phyloP scores from a whole-genome alignment of 1,284 basidiomycete species.

The Pholiota adiposa region DNA sequence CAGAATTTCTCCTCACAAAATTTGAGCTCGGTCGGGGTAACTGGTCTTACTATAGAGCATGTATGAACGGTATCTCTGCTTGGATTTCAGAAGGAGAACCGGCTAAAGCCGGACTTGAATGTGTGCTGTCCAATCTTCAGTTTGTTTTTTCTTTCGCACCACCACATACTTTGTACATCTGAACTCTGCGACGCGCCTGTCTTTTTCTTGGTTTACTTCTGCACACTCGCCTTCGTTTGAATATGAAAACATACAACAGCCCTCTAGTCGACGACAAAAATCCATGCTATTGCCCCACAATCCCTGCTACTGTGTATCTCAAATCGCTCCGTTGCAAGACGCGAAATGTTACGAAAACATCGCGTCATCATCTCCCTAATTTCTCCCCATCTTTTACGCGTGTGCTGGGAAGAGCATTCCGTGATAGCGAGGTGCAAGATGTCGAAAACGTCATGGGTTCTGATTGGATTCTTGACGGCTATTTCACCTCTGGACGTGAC shows the following conservation, averaged over 20 bases:
- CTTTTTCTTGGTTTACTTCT: background rate
- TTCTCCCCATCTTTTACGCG: conserved; percentile 36
- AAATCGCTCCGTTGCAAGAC: conserved; percentile 24
- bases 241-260: conserved; percentile 11
- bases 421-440: conserved; percentile 31
- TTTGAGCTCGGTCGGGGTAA: too few relatives aligned
- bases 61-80: too few relatives aligned
- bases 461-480: conserved; percentile 22
- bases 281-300: conserved; percentile 47
- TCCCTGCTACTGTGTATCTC: conserved; percentile 46
- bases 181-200: background rate
- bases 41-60: too few relatives aligned
- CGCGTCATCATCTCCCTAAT: background rate
- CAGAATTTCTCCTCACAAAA: too few relatives aligned
- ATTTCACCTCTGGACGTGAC: conserved; percentile 15
- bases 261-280: conserved; percentile 42
- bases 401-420: conserved; percentile 37
- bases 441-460: conserved; percentile 15
- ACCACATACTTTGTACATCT: background rate
- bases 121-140: background rate
- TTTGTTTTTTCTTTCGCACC: background rate
- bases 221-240: background rate
- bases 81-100: background rate
- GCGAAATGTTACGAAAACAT: background rate
- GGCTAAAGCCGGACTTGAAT: background rate